These are phyloP conservation scores for Colletotrichum sp. DNA, from an alignment of 2,329 filamentous ascomycete genomes.

Conservation along the genomic window DNA sequence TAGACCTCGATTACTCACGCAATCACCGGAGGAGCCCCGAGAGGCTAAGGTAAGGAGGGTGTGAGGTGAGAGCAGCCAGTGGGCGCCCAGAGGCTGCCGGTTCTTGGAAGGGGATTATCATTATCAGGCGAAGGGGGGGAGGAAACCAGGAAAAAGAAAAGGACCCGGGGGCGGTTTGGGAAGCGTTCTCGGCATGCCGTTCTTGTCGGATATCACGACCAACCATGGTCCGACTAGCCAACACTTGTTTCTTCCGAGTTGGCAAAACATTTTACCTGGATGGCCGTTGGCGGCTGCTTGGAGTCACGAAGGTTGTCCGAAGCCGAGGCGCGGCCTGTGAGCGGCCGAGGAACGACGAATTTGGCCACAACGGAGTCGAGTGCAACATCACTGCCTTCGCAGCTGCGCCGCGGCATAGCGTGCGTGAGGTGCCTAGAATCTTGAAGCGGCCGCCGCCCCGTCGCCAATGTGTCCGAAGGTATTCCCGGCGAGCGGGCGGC, in stretches of 20 bases:
- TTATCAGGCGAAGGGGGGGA: neutral
- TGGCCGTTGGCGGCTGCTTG: neutral
- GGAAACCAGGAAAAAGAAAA: neutral
- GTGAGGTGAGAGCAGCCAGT: neutral
- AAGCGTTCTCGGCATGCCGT: neutral
- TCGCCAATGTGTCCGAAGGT: neutral
- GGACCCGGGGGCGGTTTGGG: neutral
- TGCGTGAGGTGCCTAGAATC: neutral
- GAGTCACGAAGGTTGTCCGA: neutral
- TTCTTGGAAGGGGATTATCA: neutral
- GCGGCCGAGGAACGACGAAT: neutral
- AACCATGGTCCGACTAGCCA: neutral
- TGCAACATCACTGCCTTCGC: neutral
- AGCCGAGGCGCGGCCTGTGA: neutral
- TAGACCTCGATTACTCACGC: neutral
- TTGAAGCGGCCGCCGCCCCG: neutral
- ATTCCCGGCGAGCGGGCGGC: neutral
- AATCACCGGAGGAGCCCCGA: neutral
- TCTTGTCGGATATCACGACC: neutral
- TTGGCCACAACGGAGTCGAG: neutral
- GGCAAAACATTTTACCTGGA: neutral
- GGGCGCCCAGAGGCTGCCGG: neutral
- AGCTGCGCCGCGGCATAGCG: neutral
- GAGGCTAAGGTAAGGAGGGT: neutral
- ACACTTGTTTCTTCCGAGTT: neutral